Evolutionary conservation across 345 rosid genomes (phyloP).

Genomic region (Crucihimalaya himalaica): DNA sequence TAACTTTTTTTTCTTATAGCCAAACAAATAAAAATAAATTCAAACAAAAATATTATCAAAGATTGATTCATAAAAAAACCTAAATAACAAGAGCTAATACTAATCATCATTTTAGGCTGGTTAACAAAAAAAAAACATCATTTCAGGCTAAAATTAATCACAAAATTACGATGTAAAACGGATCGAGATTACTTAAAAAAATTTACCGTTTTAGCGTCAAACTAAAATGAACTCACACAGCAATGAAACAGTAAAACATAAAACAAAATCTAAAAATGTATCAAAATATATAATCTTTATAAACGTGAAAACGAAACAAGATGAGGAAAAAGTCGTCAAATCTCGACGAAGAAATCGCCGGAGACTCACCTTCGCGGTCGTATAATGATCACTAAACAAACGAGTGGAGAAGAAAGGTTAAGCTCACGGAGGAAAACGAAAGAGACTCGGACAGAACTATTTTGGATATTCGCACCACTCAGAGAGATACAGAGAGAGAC

Average conservation of each 20-base stretch:
- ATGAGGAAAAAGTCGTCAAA: neutral
- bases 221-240: neutral
- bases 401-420: neutral
- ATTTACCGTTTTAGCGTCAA: neutral
- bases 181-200: neutral
- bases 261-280: neutral
- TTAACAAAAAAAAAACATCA: neutral
- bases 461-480: slow-evolving; percentile 29
- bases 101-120: neutral
- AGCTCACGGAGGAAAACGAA: slow-evolving; percentile 1
- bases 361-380: slow-evolving; percentile 23
- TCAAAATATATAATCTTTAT: neutral
- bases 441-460: slow-evolving; percentile 12
- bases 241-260: slow-evolving; percentile 12
- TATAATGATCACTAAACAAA: neutral
- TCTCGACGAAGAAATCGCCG: neutral
- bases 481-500: slow-evolving; percentile 13
- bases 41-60: neutral
- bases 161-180: neutral
- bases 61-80: neutral
- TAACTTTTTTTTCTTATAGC: neutral
- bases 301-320: neutral
- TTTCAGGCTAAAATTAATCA: neutral
- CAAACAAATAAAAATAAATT: neutral
- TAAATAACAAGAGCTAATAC: neutral